A percentile compares a stretch with the other conserved stretches of the same genome.
Evolutionary conservation across 2,329 filamentous ascomycete genomes (phyloP).

Genomic region (Paraconiothyrium brasiliense): DNA sequence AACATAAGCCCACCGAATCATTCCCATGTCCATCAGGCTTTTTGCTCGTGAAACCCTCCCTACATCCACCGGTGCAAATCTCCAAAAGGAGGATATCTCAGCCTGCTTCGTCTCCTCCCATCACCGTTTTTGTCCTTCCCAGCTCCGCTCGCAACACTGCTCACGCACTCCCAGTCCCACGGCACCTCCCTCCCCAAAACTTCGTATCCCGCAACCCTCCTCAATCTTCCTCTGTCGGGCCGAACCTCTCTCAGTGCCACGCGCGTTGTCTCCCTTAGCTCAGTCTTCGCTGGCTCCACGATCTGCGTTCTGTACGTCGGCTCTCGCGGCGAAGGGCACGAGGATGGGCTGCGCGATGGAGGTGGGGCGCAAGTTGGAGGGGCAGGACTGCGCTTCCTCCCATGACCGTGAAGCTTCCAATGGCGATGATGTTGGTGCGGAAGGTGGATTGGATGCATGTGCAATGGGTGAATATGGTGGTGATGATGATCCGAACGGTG

Average conservation of each 20-base stretch:
- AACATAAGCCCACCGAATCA: background rate
- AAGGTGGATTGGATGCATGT: slow-evolving; percentile 34
- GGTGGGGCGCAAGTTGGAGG: slow-evolving; percentile 25
- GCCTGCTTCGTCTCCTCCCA: slow-evolving; percentile 14
- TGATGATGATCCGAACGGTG: slow-evolving; percentile 22
- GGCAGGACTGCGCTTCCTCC: slow-evolving; percentile 26
- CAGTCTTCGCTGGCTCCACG: slow-evolving; percentile 30
- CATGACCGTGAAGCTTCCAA: slow-evolving; percentile 31
- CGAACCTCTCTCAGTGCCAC: slow-evolving; percentile 33
- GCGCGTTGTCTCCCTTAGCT: slow-evolving; percentile 37
- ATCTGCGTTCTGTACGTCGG: slow-evolving; percentile 44
- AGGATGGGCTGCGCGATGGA: slow-evolving; percentile 16
- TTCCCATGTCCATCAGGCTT: background rate
- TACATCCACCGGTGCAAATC: slow-evolving; percentile 38
- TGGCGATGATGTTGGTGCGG: slow-evolving; percentile 25
- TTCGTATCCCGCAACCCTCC: slow-evolving; percentile 44
- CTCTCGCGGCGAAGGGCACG: slow-evolving; percentile 26
- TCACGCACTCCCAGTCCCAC: slow-evolving; percentile 48
- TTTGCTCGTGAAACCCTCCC: background rate
- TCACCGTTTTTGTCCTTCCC: slow-evolving; percentile 20
- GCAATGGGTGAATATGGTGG: slow-evolving; percentile 36
- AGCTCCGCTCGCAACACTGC: slow-evolving; percentile 35
- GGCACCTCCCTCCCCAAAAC: slow-evolving; percentile 40
- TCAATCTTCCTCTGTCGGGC: slow-evolving; percentile 25
- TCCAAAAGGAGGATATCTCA: slow-evolving; percentile 42